Percentiles rank a stretch among this genome's conserved stretches.
These are phyloP conservation scores for Myxozyma monticola DNA, from an alignment of 805 yeast species.

Conservation along the genomic window DNA sequence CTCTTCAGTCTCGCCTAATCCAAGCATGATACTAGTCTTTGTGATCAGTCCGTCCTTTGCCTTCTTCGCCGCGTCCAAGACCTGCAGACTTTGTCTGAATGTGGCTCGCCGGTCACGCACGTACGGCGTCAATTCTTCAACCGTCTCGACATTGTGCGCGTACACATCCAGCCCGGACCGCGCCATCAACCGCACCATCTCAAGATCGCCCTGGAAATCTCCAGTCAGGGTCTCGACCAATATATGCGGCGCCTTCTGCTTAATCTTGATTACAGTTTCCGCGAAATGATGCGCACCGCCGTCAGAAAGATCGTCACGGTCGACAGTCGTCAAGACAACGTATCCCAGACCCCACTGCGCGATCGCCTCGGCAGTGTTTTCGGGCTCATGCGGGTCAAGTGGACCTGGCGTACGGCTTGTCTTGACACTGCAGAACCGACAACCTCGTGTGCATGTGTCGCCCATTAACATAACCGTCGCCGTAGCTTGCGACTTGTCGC, in stretches of 20 bases:
- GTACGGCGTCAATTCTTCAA: constrained; percentile 89
- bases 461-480: constrained; percentile 98
- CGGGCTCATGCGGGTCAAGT: constrained; percentile 95
- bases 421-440: constrained; percentile 95
- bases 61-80: constrained; percentile 77
- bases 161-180: constrained; percentile 88
- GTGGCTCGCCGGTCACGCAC: constrained; percentile 97
- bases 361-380: constrained; percentile 95
- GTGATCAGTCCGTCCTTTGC: constrained; percentile 75
- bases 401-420: constrained; percentile 84
- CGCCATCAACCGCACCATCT: constrained; percentile 78
- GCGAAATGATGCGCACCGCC: constrained; percentile 93
- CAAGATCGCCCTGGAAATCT: constrained; percentile 89
- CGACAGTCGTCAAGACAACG: constrained; percentile 95
- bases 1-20: constrained; percentile 93
- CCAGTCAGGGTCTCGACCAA: constrained; percentile 93
- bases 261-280: constrained; percentile 80
- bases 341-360: constrained; percentile 98
- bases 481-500: constrained; percentile 83
- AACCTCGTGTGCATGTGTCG: constrained; percentile 99
- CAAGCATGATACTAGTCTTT: constrained; percentile 93
- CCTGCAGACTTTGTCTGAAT: constrained; percentile 80
- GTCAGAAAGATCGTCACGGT: constrained; percentile 88
- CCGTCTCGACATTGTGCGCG: constrained; percentile 97
- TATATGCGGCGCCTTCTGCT: constrained; percentile 83